Evolutionary conservation across 2,329 filamentous ascomycete species (phyloP).

Genomic region (Magnaporthiopsis incrustans): DNA sequence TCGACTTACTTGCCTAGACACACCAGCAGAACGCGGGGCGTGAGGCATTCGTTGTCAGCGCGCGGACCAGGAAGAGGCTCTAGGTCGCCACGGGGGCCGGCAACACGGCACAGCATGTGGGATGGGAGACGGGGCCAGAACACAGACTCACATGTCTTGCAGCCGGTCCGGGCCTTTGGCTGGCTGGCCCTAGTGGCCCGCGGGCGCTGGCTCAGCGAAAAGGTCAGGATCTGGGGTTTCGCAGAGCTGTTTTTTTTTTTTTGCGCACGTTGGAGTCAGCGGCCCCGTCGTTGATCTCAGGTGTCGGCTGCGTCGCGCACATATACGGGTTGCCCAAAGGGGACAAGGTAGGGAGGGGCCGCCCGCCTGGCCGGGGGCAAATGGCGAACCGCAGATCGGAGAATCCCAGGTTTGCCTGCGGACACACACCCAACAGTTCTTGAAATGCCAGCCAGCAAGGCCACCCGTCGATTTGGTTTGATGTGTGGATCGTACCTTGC

Average conservation of each 20-base stretch:
- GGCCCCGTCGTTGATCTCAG: background rate
- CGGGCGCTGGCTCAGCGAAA: constrained; percentile 22
- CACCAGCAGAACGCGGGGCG: background rate
- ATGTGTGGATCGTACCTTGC: background rate
- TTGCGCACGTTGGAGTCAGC: background rate
- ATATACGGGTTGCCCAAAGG: background rate
- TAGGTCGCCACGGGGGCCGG: background rate
- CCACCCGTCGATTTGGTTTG: background rate
- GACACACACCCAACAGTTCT: background rate
- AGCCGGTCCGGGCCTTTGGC: constrained; percentile 18
- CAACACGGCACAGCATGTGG: background rate
- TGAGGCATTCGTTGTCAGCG: background rate
- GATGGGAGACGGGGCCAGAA: background rate
- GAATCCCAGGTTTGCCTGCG: background rate
- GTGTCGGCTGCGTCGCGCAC: background rate
- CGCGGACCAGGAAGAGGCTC: background rate
- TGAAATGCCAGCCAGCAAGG: no score
- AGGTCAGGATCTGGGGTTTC: constrained; percentile 19
- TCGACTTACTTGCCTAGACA: constrained; percentile 11
- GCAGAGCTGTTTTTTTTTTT: background rate
- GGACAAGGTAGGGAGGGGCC: background rate
- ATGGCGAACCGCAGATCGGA: background rate
- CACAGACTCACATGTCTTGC: constrained; percentile 19
- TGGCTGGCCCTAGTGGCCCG: constrained; percentile 22
- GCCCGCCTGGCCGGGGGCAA: background rate